Evolutionary conservation across 257 asterid genomes (phyloP), one percentile per base, ranked within the genome.

Genomic region (Nicotiana paniculata): DNA sequence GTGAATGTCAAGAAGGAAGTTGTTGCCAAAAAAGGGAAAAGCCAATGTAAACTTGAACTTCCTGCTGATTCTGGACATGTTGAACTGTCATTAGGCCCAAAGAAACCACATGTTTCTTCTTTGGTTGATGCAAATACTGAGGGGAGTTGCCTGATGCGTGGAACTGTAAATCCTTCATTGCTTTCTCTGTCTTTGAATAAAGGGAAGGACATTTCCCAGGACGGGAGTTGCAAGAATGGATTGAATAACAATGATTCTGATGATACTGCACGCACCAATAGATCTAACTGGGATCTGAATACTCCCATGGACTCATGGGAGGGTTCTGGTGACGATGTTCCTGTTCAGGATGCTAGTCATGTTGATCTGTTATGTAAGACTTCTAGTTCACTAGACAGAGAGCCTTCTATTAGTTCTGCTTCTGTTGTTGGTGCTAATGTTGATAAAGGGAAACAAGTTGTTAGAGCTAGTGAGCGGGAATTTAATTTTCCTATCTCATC

Each of bases 281-380:
- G 98, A 84, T 90, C 95, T 37, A 90, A 88, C 82, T 95, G 99
- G 99, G 98, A 95, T 89, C 84, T 95, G 89, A 95, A 95, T 83
- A 93, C 93, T 17, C 88, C 92, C 26, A 93, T 95, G 97, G 99
- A 95, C 88, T 91, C 87, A 15, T 95, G 99, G 99, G 97, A 90
- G 84, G 86, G 91, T 78, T 89, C 97, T 82, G 75, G 69, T 46
- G 24, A 37, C 75, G 87, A 84, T 84, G 86, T 85, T 83, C 81
- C 84, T 78, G 59, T 86, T 70, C 86, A 76, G n/a, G 87, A 74
- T 80, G 58, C 76, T 69, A 82, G 75, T 58, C 85, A 82, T 67
- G 32, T 74, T 55, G 85, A 86, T 77, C 83, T 78, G 55, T 86
- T 81, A 28, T 26, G 62, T 48, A 85, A 82, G 86, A 80, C 85